phyloP scores from a whole-genome alignment of 202 grass and related monocot genomes.

The Zoysia matrella region DNA sequence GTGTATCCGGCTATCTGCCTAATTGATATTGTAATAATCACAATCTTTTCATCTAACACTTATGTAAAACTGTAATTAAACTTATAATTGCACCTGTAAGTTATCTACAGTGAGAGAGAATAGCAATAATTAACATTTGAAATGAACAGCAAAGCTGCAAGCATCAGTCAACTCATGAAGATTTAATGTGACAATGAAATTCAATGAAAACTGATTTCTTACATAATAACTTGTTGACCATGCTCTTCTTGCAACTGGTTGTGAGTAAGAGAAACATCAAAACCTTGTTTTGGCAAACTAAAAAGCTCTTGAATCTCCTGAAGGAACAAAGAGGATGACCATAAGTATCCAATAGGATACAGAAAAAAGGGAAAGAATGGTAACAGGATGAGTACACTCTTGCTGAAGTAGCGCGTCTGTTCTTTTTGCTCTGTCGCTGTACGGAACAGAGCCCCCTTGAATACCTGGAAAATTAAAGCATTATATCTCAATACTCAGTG shows the following conservation, averaged over 20 bases:
- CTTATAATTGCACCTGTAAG: neutral
- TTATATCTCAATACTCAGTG: conserved; percentile 23
- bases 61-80: conserved; percentile 9
- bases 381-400: conserved; percentile 59
- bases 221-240: conserved; percentile 72
- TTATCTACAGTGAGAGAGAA: neutral
- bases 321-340: conserved; percentile 37
- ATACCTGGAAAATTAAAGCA: conserved; percentile 59
- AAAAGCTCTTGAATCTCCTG: conserved; percentile 94
- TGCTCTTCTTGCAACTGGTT: conserved; percentile 92
- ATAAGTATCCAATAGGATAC: conserved; percentile 14
- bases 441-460: conserved; percentile 91
- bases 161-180: conserved; percentile 4
- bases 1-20: neutral
- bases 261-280: conserved; percentile 89
- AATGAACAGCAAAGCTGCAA: neutral
- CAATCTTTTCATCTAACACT: neutral
- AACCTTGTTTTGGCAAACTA: conserved; percentile 79
- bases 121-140: neutral
- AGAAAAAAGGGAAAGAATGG: conserved; percentile 27
- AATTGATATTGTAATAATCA: neutral
- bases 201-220: conserved; percentile 26
- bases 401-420: conserved; percentile 96
- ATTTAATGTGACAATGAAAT: conserved; percentile 6
- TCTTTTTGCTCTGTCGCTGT: conserved; percentile 98